phyloP scores from a whole-genome alignment of 1,139 yeast species.

The Fermentozyma sake region DNA sequence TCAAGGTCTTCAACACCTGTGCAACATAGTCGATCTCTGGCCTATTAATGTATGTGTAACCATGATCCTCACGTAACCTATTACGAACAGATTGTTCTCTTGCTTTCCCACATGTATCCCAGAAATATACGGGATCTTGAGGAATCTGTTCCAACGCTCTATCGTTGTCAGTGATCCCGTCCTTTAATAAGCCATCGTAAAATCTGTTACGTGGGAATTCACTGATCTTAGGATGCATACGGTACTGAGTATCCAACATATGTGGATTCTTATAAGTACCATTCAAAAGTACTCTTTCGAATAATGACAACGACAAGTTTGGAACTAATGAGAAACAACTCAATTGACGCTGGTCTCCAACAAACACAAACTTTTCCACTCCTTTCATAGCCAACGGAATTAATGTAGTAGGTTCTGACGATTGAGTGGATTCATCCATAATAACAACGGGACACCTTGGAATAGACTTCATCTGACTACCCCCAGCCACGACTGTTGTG shows the following conservation, averaged over 20 bases:
- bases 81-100: conserved; percentile 44
- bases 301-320: conserved; percentile 52
- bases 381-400: conserved; percentile 69
- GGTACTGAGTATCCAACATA: conserved; percentile 68
- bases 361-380: conserved; percentile 62
- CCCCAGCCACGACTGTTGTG: conserved; percentile 70
- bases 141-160: conserved; percentile 39
- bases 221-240: conserved; percentile 64
- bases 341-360: conserved; percentile 66
- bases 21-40: conserved; percentile 49
- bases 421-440: conserved; percentile 45
- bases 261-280: conserved; percentile 56
- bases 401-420: conserved; percentile 65
- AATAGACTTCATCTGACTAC: conserved; percentile 53
- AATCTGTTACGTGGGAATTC: conserved; percentile 59
- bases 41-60: conserved; percentile 50
- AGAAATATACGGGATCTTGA: conserved; percentile 46
- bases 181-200: conserved; percentile 49
- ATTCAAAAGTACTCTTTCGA: conserved; percentile 54
- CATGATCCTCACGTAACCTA: conserved; percentile 43
- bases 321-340: conserved; percentile 66
- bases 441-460: conserved; percentile 61
- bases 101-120: conserved; percentile 44
- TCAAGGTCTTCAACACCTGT: conserved; percentile 42
- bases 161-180: conserved; percentile 54